These are phyloP conservation scores for Spathaspora passalidarum DNA, from an alignment of 805 yeast genomes.

Conservation along the genomic window DNA sequence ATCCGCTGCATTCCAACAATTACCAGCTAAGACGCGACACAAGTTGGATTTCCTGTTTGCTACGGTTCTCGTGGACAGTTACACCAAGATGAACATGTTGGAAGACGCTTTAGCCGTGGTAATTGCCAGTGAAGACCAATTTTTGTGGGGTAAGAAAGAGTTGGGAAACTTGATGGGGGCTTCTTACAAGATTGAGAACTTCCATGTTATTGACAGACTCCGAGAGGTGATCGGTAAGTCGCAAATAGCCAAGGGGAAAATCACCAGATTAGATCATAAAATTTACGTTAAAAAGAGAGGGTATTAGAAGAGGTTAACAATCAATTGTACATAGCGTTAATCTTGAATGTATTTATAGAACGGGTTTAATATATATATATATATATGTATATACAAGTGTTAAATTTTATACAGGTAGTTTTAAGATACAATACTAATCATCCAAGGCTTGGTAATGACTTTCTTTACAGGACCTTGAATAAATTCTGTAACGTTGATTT, in stretches of 20 bases:
- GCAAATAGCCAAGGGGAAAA: slow-evolving; percentile 38
- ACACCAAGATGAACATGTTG: slow-evolving; percentile 52
- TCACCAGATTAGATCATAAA: slow-evolving; percentile 32
- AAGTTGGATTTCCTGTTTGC: slow-evolving; percentile 68
- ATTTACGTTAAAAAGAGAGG: slow-evolving; percentile 30
- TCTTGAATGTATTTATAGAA: neutral
- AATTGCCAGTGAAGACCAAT: slow-evolving; percentile 61
- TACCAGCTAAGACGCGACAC: slow-evolving; percentile 37
- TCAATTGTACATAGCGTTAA: neutral
- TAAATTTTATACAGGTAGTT: slow-evolving; percentile 1
- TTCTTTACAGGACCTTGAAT: slow-evolving; percentile 45
- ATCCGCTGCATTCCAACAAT: slow-evolving; percentile 43
- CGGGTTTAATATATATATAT: neutral
- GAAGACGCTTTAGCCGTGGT: slow-evolving; percentile 72
- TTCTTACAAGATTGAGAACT: slow-evolving; percentile 31
- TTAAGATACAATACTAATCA: slow-evolving; percentile 39
- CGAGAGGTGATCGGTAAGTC: slow-evolving; percentile 34
- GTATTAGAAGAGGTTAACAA: slow-evolving; percentile 13
- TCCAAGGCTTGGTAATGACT: slow-evolving; percentile 51
- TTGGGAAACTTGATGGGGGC: slow-evolving; percentile 26
- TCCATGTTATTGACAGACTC: slow-evolving; percentile 24
- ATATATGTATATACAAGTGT: neutral
- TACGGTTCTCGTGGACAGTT: slow-evolving; percentile 57
- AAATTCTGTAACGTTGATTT: slow-evolving; percentile 40
- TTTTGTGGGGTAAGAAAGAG: slow-evolving; percentile 60